Evolutionary conservation across 768 basidiomycete species (phyloP).

Genomic region (Tulasnella sp.): DNA sequence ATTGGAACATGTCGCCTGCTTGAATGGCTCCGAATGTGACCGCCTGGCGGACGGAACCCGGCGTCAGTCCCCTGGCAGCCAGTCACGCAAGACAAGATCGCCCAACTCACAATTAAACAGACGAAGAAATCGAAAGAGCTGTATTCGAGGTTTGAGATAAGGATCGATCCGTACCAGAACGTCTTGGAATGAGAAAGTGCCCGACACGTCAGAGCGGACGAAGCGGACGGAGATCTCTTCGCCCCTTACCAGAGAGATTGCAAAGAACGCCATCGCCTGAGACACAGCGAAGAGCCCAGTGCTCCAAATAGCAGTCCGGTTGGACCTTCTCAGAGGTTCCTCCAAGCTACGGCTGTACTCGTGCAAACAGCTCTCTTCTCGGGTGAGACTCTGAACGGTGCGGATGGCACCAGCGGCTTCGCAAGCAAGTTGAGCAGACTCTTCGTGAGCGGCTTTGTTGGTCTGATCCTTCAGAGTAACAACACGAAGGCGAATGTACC

Average conservation of each 20-base stretch:
- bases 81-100: conserved; percentile 31
- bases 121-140: conserved; percentile 72
- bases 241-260: conserved; percentile 62
- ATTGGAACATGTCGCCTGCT: conserved; percentile 41
- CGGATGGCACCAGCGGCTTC: conserved; percentile 88
- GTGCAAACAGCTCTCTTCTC: conserved; percentile 76
- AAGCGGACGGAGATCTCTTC: too few relatives aligned
- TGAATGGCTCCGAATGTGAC: conserved; percentile 74
- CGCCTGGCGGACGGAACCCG: conserved; percentile 44
- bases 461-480: conserved; percentile 83
- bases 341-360: conserved; percentile 69
- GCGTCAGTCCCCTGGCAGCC: neutral
- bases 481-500: conserved; percentile 82
- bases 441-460: conserved; percentile 76
- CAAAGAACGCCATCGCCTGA: conserved; percentile 70
- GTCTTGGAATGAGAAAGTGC: conserved; percentile 27
- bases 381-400: conserved; percentile 83
- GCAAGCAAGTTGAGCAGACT: conserved; percentile 82
- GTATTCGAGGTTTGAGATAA: conserved; percentile 56
- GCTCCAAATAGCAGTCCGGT: conserved; percentile 59
- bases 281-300: conserved; percentile 67
- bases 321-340: conserved; percentile 62
- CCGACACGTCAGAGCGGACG: neutral
- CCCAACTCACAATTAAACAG: conserved; percentile 61
- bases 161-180: conserved; percentile 70